A percentile compares a stretch with the other conserved stretches of the same genome.
Conservation (phyloP, 1,139 yeast genomes). For the Geotrichum candidum region DNA sequence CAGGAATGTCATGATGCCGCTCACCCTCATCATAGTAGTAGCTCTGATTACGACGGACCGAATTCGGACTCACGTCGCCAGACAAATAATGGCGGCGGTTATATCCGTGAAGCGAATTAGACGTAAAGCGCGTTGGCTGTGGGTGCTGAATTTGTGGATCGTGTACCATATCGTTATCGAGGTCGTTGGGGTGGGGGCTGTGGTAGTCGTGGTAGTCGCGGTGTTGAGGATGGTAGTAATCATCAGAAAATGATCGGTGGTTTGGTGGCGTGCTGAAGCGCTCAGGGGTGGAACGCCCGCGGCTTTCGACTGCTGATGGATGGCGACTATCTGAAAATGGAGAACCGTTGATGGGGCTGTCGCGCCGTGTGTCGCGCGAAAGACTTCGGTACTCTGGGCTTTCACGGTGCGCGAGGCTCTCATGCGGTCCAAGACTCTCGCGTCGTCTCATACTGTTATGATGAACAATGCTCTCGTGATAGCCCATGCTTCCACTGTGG, state of each 20-base stretch:
- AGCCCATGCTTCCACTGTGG: neutral
- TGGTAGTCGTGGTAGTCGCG: neutral
- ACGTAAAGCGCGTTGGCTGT: neutral
- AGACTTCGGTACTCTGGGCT: neutral
- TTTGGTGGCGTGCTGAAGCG: neutral
- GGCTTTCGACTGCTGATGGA: neutral
- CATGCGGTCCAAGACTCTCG: neutral
- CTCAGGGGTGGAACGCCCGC: neutral
- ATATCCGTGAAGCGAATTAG: neutral
- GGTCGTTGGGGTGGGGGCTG: neutral
- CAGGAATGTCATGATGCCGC: conserved; percentile 6
- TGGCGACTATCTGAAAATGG: neutral
- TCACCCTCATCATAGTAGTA: conserved; percentile 1
- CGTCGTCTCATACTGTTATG: neutral
- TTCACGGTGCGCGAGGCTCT: neutral
- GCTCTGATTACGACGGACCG: neutral
- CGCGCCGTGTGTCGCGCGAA: neutral
- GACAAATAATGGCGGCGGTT: neutral
- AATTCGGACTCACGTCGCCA: neutral
- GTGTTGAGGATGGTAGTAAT: neutral
- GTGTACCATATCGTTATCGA: neutral
- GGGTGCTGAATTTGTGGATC: neutral
- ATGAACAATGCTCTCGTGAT: neutral
- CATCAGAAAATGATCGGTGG: neutral
- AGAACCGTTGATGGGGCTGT: neutral